These are phyloP conservation scores for Paramecium sonneborni DNA, from an alignment of 73 alveolate species.

Conservation along the genomic window DNA sequence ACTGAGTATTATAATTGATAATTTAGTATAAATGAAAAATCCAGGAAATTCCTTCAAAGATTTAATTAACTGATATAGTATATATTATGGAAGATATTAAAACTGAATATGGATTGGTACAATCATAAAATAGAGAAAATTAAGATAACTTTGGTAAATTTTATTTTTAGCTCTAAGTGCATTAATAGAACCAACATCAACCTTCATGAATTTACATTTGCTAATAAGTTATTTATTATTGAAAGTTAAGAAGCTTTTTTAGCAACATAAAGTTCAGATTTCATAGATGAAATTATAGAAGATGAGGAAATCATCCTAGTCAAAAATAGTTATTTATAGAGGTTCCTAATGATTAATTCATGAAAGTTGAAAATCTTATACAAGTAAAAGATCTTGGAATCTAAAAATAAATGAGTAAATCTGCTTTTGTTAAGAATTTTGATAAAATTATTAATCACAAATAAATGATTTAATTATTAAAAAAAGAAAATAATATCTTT, in stretches of 20 bases:
- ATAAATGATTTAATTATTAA: background rate
- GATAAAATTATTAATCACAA: background rate
- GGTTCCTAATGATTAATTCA: background rate
- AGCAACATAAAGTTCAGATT: background rate
- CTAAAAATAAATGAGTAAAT: background rate
- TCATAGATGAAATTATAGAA: background rate
- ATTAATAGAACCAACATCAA: background rate
- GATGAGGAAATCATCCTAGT: background rate
- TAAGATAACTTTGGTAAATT: background rate
- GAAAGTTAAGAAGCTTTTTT: background rate
- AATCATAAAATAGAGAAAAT: background rate
- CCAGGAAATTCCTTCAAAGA: background rate
- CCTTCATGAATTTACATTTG: constrained; percentile 22
- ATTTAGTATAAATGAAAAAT: background rate
- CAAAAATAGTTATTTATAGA: background rate
- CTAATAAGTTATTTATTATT: constrained; percentile 38
- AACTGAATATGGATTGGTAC: background rate
- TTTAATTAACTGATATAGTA: background rate
- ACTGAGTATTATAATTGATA: no score
- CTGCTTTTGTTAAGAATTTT: background rate
- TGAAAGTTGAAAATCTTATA: background rate
- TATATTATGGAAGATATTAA: background rate
- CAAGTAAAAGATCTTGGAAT: background rate
- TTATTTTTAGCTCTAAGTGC: background rate
- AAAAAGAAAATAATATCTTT: background rate